Conservation (phyloP, 2,329 filamentous ascomycete species). For the Fusarium illudens region DNA sequence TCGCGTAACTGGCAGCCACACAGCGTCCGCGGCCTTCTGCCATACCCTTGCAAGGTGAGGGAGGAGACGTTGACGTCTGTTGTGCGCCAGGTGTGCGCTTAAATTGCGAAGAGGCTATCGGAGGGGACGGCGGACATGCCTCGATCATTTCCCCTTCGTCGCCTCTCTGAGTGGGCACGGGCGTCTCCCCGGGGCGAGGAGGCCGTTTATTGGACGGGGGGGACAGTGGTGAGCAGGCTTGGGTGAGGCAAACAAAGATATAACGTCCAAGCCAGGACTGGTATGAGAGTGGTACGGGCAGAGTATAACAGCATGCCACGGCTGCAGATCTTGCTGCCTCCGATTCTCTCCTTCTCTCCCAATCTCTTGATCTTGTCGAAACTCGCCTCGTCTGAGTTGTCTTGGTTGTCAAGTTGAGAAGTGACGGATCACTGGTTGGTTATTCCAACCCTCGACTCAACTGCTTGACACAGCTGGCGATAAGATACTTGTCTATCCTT, state of each 20-base stretch:
- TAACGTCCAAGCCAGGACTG: conserved; percentile 20
- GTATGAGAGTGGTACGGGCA: conserved; percentile 38
- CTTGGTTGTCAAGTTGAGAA: neutral
- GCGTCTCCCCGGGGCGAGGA: conserved; percentile 11
- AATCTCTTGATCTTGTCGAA: conserved; percentile 7
- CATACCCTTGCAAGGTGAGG: conserved; percentile 8
- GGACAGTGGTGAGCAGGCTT: neutral
- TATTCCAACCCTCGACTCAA: conserved; percentile 7
- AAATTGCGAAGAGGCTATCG: conserved; percentile 14
- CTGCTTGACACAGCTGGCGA: neutral
- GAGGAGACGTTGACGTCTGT: conserved; percentile 33
- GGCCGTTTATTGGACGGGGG: conserved; percentile 31
- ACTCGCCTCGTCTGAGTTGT: neutral
- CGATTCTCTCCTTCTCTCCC: conserved; percentile 10
- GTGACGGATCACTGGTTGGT: neutral
- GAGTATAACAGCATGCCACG: conserved; percentile 36
- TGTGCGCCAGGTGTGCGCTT: conserved; percentile 33
- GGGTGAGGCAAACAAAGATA: conserved; percentile 35
- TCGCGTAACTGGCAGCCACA: conserved; percentile 28
- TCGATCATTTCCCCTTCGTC: conserved; percentile 18
- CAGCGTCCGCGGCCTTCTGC: conserved; percentile 6
- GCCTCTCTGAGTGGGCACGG: conserved; percentile 19
- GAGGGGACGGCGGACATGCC: conserved; percentile 16
- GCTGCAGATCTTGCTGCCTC: conserved; percentile 26
- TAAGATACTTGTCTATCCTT: conserved; percentile 8